Evolutionary conservation across 306 rosid genomes (phyloP).

Genomic region (Castanospermum australe): DNA sequence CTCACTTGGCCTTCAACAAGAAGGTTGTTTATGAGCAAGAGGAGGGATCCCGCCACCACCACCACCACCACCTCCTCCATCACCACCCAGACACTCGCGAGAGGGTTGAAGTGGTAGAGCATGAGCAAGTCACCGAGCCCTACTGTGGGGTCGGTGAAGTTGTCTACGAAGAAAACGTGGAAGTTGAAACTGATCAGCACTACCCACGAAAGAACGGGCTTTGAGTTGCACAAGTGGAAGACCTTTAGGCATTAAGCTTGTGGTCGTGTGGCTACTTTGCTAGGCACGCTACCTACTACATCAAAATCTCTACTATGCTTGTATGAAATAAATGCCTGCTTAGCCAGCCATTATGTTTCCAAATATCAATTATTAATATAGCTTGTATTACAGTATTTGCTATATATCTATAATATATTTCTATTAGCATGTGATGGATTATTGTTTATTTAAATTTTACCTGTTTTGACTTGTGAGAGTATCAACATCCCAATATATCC

Average conservation of each 20-base stretch:
- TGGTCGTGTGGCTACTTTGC: conserved; percentile 11
- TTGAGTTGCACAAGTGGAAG: conserved; percentile 36
- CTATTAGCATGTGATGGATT: background rate
- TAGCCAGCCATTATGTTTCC: background rate
- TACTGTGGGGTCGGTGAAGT: conserved; percentile 16
- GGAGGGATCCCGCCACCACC: background rate
- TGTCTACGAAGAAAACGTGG: conserved; percentile 27
- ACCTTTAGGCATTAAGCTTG: conserved; percentile 22
- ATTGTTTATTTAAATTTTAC: background rate
- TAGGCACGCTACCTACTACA: conserved; percentile 5
- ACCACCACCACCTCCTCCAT: background rate
- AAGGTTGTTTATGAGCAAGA: conserved; percentile 28
- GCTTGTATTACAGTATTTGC: background rate
- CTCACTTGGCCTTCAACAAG: conserved; percentile 24
- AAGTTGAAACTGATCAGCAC: conserved; percentile 21
- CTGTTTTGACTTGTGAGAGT: background rate
- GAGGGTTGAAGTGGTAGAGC: conserved; percentile 43
- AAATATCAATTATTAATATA: background rate
- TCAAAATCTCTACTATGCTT: background rate
- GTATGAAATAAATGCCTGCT: conserved; percentile 34
- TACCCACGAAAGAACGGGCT: conserved; percentile 24
- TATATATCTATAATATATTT: background rate
- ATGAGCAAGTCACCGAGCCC: conserved; percentile 23
- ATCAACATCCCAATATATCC: background rate
- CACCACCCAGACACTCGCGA: conserved; percentile 24